Evolutionary conservation across 306 rosid genomes (phyloP).

Genomic region (Vachellia collinsii): DNA sequence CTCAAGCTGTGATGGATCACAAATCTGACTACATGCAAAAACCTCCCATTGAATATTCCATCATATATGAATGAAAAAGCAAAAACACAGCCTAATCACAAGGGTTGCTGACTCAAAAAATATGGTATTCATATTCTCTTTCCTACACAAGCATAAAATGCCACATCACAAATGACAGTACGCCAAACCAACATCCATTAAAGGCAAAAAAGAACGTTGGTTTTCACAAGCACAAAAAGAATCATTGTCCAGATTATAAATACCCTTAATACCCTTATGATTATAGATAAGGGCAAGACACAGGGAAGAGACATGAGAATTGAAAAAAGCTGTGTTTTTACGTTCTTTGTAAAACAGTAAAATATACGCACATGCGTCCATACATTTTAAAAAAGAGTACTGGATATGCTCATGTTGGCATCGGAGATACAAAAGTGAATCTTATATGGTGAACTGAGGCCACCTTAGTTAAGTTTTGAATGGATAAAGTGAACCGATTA

Average conservation of each 20-base stretch:
- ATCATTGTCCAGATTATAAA: not conserved
- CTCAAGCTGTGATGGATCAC: slow-evolving; percentile 99
- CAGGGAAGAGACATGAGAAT: not conserved
- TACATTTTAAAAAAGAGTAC: not conserved
- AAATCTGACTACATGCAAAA: slow-evolving; percentile 83
- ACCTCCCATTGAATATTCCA: slow-evolving; percentile 39
- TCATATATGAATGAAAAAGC: slow-evolving; percentile 28
- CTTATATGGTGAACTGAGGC: slow-evolving; percentile 15
- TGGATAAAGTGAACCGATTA: slow-evolving; percentile 28
- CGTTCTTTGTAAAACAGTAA: not conserved
- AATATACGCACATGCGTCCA: not conserved
- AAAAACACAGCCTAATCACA: slow-evolving; percentile 21
- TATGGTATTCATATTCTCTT: not conserved
- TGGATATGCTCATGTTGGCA: not conserved
- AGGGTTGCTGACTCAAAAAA: slow-evolving; percentile 5
- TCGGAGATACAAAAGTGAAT: not conserved
- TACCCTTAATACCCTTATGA: not conserved
- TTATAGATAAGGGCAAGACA: not conserved
- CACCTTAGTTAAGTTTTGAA: slow-evolving; percentile 21
- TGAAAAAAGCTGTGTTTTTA: not conserved
- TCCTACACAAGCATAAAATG: not conserved
- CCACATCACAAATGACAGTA: slow-evolving; percentile 4
- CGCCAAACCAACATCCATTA: not conserved
- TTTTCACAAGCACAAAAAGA: slow-evolving; percentile 14
- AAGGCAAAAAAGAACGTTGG: slow-evolving; percentile 20